Evolutionary conservation across 768 basidiomycete species (phyloP).

Genomic region (Phaffia australis): DNA sequence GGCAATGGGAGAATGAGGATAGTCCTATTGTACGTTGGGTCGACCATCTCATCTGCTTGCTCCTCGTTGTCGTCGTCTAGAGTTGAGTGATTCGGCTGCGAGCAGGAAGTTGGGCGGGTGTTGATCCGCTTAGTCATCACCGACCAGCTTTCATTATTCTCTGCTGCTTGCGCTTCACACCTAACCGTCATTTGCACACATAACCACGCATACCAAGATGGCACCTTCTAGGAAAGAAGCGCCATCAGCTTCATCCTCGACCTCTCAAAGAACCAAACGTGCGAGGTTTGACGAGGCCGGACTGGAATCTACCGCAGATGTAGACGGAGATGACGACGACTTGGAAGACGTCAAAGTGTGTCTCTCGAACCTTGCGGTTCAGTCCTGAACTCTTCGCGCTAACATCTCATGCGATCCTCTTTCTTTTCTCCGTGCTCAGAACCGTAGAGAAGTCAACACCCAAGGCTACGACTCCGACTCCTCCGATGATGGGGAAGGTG

Average conservation of each 20-base stretch:
- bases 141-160: no score
- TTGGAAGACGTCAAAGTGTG: constrained; percentile 24
- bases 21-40: no score
- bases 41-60: no score
- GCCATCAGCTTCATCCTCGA: background rate
- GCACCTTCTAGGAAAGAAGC: no score
- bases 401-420: no score
- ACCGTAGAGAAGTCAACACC: constrained; percentile 60
- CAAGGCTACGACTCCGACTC: constrained; percentile 92
- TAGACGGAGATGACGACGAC: constrained; percentile 17
- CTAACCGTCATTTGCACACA: no score
- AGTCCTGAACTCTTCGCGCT: background rate
- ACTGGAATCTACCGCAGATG: background rate
- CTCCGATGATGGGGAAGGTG: constrained; percentile 88
- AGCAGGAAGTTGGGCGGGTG: no score
- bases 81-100: no score
- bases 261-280: constrained; percentile 12
- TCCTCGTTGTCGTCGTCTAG: no score
- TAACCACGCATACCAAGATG: no score
- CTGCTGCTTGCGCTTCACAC: no score
- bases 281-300: constrained; percentile 12
- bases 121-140: no score
- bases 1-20: constrained; percentile 12
- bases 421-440: constrained; percentile 29
- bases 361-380: background rate